Evolutionary conservation across 140 eudicot genomes (phyloP).

Genomic region (Cichorium intybus): DNA sequence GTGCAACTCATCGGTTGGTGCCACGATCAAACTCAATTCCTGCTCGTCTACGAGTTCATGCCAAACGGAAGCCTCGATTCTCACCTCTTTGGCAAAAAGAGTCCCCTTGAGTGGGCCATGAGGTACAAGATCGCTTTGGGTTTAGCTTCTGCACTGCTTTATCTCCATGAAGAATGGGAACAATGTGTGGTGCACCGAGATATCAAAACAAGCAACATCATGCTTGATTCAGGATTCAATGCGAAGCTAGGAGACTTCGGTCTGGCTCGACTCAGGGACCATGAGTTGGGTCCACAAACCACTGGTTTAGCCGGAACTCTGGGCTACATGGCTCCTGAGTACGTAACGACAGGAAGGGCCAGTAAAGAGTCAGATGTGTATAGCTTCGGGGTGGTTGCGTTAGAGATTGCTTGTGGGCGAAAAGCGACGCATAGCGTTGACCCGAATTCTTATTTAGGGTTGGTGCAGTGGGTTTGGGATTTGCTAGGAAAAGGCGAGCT

Average conservation of each 20-base stretch:
- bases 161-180: constrained; percentile 63
- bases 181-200: constrained; percentile 68
- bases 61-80: constrained; percentile 58
- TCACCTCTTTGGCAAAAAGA: constrained; percentile 40
- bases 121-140: constrained; percentile 48
- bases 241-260: constrained; percentile 70
- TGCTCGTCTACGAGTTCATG: constrained; percentile 64
- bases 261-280: constrained; percentile 55
- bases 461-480: constrained; percentile 54
- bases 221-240: constrained; percentile 61
- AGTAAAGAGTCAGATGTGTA: constrained; percentile 66
- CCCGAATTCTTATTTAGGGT: constrained; percentile 24
- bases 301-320: constrained; percentile 55
- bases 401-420: constrained; percentile 49
- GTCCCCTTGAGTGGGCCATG: constrained; percentile 33
- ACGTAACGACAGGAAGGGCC: constrained; percentile 39
- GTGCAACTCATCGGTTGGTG: constrained; percentile 65
- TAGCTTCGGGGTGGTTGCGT: constrained; percentile 53
- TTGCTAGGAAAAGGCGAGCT: constrained; percentile 36
- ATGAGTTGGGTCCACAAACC: constrained; percentile 45
- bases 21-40: constrained; percentile 43
- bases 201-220: constrained; percentile 60
- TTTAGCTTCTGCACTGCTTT: constrained; percentile 57
- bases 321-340: constrained; percentile 67
- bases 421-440: constrained; percentile 22